phyloP scores from a whole-genome alignment of 345 rosid genomes.

The Brassica incana region DNA sequence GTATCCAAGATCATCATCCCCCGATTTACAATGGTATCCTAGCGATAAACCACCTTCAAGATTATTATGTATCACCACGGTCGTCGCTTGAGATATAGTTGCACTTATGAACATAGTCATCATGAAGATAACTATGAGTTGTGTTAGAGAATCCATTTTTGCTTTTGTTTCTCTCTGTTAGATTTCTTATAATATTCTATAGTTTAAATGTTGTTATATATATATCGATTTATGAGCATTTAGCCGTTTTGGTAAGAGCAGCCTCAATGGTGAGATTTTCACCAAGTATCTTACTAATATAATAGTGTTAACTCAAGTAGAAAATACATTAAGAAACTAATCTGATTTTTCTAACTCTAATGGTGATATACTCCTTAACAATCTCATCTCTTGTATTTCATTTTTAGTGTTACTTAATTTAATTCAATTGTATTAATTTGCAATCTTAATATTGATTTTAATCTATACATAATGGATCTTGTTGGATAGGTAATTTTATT shows the following conservation, averaged over 20 bases:
- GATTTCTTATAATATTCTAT: background rate
- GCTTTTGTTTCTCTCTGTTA: background rate
- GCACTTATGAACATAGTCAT: constrained; percentile 3
- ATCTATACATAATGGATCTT: background rate
- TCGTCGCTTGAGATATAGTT: background rate
- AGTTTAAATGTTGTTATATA: background rate
- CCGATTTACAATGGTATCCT: constrained; percentile 10
- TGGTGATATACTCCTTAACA: background rate
- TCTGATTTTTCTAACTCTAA: background rate
- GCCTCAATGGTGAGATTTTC: too few species aligned
- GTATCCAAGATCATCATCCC: constrained; percentile 3
- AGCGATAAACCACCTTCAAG: background rate
- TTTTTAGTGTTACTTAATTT: background rate
- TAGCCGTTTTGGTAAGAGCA: background rate
- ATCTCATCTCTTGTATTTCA: background rate
- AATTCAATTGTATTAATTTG: background rate
- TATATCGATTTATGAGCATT: background rate
- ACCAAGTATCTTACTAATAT: background rate
- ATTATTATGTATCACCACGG: constrained; percentile 1
- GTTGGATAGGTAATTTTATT: background rate
- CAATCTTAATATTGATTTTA: too few species aligned
- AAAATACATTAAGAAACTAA: too few species aligned
- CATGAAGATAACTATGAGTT: background rate
- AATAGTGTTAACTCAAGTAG: background rate
- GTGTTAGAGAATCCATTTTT: background rate